Conservation (phyloP, 2,329 filamentous ascomycete species). For the Chaetomiaceae sp. region DNA sequence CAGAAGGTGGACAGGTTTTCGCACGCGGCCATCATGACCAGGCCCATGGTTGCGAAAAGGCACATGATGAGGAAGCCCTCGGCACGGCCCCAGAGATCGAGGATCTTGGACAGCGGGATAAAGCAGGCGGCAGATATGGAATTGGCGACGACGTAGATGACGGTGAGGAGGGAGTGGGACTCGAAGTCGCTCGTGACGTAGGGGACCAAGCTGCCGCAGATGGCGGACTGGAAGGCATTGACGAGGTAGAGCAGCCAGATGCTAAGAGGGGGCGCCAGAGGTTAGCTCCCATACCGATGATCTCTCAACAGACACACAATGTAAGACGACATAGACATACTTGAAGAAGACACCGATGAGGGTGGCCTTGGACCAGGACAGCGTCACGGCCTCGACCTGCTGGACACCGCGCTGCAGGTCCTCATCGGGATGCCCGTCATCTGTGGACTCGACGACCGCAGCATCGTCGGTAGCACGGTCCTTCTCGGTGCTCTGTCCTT, state of each 20-base stretch:
- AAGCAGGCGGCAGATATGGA: conserved; percentile 55
- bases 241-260: conserved; percentile 49
- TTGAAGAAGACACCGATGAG: conserved; percentile 26
- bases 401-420: conserved; percentile 36
- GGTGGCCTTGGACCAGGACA: conserved; percentile 37
- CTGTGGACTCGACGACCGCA: conserved; percentile 6
- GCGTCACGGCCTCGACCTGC: conserved; percentile 39
- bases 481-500: neutral
- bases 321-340: conserved; percentile 5
- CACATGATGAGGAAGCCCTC: conserved; percentile 41
- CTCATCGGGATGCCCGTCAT: conserved; percentile 3
- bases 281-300: neutral
- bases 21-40: conserved; percentile 58
- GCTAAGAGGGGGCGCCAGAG: conserved; percentile 23
- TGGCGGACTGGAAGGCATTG: conserved; percentile 43
- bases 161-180: conserved; percentile 48
- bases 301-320: neutral
- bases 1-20: conserved; percentile 47
- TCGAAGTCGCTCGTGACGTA: conserved; percentile 48
- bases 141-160: conserved; percentile 49
- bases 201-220: conserved; percentile 38
- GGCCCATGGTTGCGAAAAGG: conserved; percentile 41
- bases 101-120: conserved; percentile 43
- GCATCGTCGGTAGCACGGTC: conserved; percentile 15
- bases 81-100: conserved; percentile 45